Conservation (phyloP, 2,329 filamentous ascomycete genomes). For the Penicillium sumatraense region DNA sequence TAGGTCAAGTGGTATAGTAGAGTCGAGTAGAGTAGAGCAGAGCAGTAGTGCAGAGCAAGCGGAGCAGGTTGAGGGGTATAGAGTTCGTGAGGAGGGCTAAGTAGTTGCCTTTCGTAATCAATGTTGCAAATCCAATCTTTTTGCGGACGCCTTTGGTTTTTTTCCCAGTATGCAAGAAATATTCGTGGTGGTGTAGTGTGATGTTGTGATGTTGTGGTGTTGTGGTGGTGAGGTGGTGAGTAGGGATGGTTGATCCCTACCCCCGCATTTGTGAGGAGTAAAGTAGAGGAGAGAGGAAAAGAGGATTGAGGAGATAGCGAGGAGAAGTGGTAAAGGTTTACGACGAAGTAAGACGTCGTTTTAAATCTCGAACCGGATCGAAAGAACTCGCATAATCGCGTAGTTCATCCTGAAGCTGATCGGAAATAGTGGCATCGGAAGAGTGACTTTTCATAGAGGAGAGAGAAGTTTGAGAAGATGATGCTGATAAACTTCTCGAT, state of each 20-base stretch:
- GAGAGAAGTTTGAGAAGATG: conserved; percentile 82
- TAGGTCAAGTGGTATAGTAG: too few species aligned
- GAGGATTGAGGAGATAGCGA: not conserved
- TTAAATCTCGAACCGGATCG: conserved; percentile 71
- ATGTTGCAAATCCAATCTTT: conserved; percentile 7
- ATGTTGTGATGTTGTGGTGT: not conserved
- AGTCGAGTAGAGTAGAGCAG: not conserved
- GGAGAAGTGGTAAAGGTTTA: conserved; percentile 12
- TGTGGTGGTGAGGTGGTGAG: too few species aligned
- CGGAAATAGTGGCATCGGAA: conserved; percentile 65
- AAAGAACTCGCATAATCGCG: conserved; percentile 87
- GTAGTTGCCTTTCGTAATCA: not conserved
- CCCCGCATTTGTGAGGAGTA: not conserved
- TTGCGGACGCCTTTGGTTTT: conserved; percentile 18
- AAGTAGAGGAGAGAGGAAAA: not conserved
- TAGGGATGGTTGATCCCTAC: too few species aligned
- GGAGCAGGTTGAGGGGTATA: not conserved
- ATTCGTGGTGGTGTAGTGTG: not conserved
- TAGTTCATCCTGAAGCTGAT: conserved; percentile 77
- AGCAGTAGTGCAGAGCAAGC: not conserved
- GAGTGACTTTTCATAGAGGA: conserved; percentile 73
- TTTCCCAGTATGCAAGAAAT: conserved; percentile 19
- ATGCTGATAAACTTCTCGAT: conserved; percentile 52
- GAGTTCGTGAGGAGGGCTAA: not conserved
- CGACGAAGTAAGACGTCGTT: conserved; percentile 42